Evolutionary conservation across 345 rosid species (phyloP), one percentile per base, ranked within the genome.

Genomic region (Camelina neglecta): DNA sequence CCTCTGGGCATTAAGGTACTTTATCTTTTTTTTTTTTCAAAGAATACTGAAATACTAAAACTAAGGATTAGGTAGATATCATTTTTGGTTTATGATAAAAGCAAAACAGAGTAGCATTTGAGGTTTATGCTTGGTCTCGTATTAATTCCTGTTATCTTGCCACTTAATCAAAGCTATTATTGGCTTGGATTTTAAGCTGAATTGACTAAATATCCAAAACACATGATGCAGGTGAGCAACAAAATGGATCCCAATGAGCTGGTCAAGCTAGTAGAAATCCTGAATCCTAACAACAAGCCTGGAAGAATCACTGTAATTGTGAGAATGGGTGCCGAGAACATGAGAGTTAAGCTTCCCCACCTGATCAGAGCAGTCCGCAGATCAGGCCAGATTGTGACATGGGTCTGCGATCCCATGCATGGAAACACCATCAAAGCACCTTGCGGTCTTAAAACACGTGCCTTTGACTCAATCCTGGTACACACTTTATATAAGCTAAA

Each of bases 401-500:
- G 92, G 92, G 89, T 88, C 48, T 78, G 83, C 29, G 92, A 88
- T 83, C 92, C 89, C 5, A 81, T 88, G 88, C 91, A 87, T 7
- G 89, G 91, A 54, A 85, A 87, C 88, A 87, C 91, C 20, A 87
- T 85, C 57, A 79, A 84, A 76, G 89, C 92, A 53, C 92, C 92
- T 2, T 84, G 89, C 24, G 92, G 92, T 9, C 89, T 83, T 73
- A 88, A 81, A 79, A 88, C 92, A n/a, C 84, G 88, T 12, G 77
- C 92, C 71, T 88, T 88, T 2, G 92, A 88, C 79, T 78, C 90
- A 26, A 86, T 88, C 41, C 56, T 86, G 87, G 91, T 87, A 85
- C 64, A 51, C 49, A 41, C 42, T 59, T 74, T 63, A 76, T 63
- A 76, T 39, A 69, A 55, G 65, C 80, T 44, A 18, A 29, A 60